These are phyloP conservation scores for Mycosphaerelloides madeirae DNA, from an alignment of 2,329 filamentous ascomycete species.

Conservation along the genomic window DNA sequence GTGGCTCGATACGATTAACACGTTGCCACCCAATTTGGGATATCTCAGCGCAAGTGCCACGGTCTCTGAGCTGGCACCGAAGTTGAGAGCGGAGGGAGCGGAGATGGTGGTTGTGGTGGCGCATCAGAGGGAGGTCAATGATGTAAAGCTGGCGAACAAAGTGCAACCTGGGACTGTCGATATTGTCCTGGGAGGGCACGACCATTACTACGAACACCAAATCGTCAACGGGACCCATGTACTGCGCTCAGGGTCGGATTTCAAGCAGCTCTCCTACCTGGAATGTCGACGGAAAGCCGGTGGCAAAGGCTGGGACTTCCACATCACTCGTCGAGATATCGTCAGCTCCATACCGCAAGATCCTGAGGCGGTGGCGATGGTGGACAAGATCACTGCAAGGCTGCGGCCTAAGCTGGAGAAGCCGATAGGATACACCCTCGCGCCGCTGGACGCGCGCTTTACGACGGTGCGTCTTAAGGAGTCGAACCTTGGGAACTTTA, in stretches of 20 bases:
- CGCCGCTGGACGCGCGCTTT: slow-evolving; percentile 80
- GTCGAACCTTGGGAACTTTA: slow-evolving; percentile 84
- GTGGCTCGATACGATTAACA: slow-evolving; percentile 85
- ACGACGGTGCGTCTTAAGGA: slow-evolving; percentile 72
- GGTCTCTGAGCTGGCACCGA: slow-evolving; percentile 69
- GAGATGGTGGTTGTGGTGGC: slow-evolving; percentile 79
- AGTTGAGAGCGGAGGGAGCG: slow-evolving; percentile 68
- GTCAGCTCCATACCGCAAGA: slow-evolving; percentile 65
- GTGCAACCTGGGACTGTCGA: slow-evolving; percentile 66
- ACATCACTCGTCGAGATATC: slow-evolving; percentile 36
- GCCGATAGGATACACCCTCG: slow-evolving; percentile 75
- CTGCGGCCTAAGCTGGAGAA: slow-evolving; percentile 75
- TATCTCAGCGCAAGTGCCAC: slow-evolving; percentile 75
- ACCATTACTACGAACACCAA: slow-evolving; percentile 79
- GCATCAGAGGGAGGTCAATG: slow-evolving; percentile 84
- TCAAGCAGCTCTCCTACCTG: slow-evolving; percentile 86
- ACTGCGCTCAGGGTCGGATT: slow-evolving; percentile 83
- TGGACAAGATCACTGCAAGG: slow-evolving; percentile 65
- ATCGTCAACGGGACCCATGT: slow-evolving; percentile 76
- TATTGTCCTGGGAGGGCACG: slow-evolving; percentile 81
- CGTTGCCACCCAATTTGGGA: slow-evolving; percentile 72
- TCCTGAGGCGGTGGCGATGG: slow-evolving; percentile 54
- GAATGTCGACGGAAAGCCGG: slow-evolving; percentile 61
- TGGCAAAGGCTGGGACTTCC: slow-evolving; percentile 64
- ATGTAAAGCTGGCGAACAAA: slow-evolving; percentile 75